phyloP scores from a whole-genome alignment of 768 basidiomycete species.

The Russula dissimulans region DNA sequence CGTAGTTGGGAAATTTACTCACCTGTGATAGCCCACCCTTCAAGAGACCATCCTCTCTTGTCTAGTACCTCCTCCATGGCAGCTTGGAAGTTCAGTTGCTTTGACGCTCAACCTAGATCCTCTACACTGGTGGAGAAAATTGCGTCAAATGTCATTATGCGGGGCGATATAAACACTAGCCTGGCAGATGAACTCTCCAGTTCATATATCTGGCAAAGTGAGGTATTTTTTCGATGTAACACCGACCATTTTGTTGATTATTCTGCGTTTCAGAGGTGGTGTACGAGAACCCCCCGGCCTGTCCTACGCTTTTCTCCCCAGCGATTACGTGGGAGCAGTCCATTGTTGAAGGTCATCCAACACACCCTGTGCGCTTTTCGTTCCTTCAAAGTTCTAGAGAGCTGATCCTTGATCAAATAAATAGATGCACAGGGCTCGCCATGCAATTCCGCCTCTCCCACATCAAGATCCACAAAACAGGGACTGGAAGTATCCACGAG shows the following conservation, averaged over 20 bases:
- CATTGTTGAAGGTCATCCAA: slow-evolving; percentile 49
- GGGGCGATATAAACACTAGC: slow-evolving; percentile 25
- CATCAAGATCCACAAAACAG: slow-evolving; percentile 6
- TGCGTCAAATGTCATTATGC: slow-evolving; percentile 30
- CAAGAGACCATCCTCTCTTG: slow-evolving; percentile 27
- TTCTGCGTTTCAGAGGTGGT: slow-evolving; percentile 26
- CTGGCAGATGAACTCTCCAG: slow-evolving; percentile 37
- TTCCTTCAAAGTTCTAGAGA: not conserved
- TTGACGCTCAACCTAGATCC: slow-evolving; percentile 29
- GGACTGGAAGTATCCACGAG: slow-evolving; percentile 46
- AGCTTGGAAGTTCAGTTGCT: slow-evolving; percentile 26
- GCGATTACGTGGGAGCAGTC: slow-evolving; percentile 51
- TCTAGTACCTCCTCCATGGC: slow-evolving; percentile 32
- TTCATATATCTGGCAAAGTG: slow-evolving; percentile 39
- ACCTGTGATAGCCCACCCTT: slow-evolving; percentile 20
- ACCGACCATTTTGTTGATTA: not conserved
- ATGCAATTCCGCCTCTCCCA: slow-evolving; percentile 25
- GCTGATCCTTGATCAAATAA: slow-evolving; percentile 2
- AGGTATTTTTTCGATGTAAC: slow-evolving; percentile 5
- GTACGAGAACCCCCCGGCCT: slow-evolving; percentile 33
- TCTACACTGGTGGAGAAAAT: slow-evolving; percentile 34
- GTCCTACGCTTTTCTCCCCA: slow-evolving; percentile 34
- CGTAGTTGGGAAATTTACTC: not conserved
- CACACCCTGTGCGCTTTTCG: slow-evolving; percentile 39
- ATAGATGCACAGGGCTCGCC: slow-evolving; percentile 49